Percentiles rank a stretch among this genome's conserved stretches.
Evolutionary conservation across 2,329 filamentous ascomycete species (phyloP).

Genomic region (Aspergillus glaucus): DNA sequence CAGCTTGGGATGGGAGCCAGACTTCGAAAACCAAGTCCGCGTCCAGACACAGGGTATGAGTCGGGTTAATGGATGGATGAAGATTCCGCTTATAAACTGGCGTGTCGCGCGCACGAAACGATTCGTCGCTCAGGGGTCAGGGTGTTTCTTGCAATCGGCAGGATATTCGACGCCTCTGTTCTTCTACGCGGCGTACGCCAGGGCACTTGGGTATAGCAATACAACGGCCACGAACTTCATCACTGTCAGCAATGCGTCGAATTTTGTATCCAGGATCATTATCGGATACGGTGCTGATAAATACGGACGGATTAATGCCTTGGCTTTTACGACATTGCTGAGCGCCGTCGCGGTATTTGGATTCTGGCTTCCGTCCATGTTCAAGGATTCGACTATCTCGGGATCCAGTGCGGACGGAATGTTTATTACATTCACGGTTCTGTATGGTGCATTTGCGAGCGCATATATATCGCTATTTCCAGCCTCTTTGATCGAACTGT

Average conservation of each 20-base stretch:
- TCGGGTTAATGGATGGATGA: slow-evolving; percentile 13
- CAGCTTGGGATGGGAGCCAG: slow-evolving; percentile 25
- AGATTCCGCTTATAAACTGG: slow-evolving; percentile 29
- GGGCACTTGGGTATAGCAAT: slow-evolving; percentile 33
- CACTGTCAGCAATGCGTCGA: slow-evolving; percentile 37
- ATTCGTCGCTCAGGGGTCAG: slow-evolving; percentile 33
- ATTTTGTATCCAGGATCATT: slow-evolving; percentile 33
- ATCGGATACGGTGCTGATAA: slow-evolving; percentile 36
- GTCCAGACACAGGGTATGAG: slow-evolving; percentile 12
- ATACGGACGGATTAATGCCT: slow-evolving; percentile 35
- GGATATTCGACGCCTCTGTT: slow-evolving; percentile 37
- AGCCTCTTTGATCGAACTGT: slow-evolving; percentile 31
- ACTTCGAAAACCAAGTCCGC: slow-evolving; percentile 16
- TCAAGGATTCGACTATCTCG: slow-evolving; percentile 7
- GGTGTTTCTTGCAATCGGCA: slow-evolving; percentile 33
- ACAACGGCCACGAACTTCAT: slow-evolving; percentile 35
- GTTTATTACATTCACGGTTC: slow-evolving; percentile 27
- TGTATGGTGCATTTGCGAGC: slow-evolving; percentile 34
- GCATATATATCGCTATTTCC: slow-evolving; percentile 38
- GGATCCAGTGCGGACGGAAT: slow-evolving; percentile 15
- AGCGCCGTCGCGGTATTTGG: slow-evolving; percentile 24
- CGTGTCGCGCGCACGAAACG: slow-evolving; percentile 18
- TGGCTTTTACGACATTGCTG: slow-evolving; percentile 28
- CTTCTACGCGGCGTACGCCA: slow-evolving; percentile 36
- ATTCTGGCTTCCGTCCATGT: slow-evolving; percentile 22